Evolutionary conservation across 257 asterid species (phyloP).

Genomic region (Gardenia jasminoides): DNA sequence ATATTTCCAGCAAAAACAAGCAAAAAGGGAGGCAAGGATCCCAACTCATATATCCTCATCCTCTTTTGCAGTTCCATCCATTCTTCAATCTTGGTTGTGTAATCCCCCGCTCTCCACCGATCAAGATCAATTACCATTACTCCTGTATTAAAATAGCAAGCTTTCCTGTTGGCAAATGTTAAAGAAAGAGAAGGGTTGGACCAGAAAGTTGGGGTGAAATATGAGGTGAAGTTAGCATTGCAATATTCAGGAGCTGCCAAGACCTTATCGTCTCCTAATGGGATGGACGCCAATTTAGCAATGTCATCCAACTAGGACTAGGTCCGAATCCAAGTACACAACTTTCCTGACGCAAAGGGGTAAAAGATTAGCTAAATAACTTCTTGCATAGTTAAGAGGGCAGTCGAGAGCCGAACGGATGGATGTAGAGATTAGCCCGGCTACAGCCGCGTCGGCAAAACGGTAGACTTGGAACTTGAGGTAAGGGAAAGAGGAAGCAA

Average conservation of each 20-base stretch:
- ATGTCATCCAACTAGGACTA: conserved; percentile 89
- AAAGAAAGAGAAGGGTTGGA: conserved; percentile 77
- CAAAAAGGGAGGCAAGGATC: conserved; percentile 81
- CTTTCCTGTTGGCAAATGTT: conserved; percentile 60
- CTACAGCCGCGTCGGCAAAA: conserved; percentile 55
- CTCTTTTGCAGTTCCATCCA: conserved; percentile 95
- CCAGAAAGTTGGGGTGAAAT: conserved; percentile 91
- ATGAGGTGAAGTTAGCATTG: conserved; percentile 81
- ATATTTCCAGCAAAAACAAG: conserved; percentile 88
- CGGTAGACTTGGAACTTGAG: conserved; percentile 54
- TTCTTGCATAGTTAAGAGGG: conserved; percentile 87
- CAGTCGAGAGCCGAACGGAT: conserved; percentile 95
- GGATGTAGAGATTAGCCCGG: conserved; percentile 82
- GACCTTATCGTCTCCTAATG: conserved; percentile 43
- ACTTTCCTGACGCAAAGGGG: conserved; percentile 71
- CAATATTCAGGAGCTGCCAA: conserved; percentile 97
- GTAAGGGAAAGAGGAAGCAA: conserved; percentile 68
- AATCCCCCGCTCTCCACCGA: conserved; percentile 73
- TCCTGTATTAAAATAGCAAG: conserved; percentile 95
- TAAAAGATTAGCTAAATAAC: conserved; percentile 70
- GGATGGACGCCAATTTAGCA: conserved; percentile 57
- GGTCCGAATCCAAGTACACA: conserved; percentile 85
- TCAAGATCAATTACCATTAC: conserved; percentile 89
- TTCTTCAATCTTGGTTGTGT: conserved; percentile 75
- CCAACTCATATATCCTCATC: conserved; percentile 79